Evolutionary conservation across 169 alveolate genomes (phyloP), one percentile per base, ranked within the genome.

Genomic region (Babesia bovis): DNA sequence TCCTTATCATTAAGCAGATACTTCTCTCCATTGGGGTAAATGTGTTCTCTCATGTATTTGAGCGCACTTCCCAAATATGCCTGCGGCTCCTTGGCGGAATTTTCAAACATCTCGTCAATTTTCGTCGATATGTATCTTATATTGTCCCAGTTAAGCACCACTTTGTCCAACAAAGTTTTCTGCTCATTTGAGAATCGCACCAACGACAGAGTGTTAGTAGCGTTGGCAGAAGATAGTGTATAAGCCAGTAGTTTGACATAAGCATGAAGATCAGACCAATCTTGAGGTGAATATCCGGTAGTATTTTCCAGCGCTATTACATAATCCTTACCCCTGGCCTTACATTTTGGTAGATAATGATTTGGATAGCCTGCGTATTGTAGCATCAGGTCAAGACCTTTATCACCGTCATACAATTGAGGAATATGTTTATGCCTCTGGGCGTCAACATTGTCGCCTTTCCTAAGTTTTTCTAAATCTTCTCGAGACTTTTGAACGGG

Each of bases 21-120:
- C n/a, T 45, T 17, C 0, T 32, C 33, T 19, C 25, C 58, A 19
- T 44, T 49, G 26, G 61, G 67, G 4, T 65, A 59, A 1, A 78
- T 57, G 13, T 47, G 5, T 41, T 81, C 59, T 2, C 88, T 57
- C 45, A 53, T 51, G 49, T 60, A 72, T 23, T 59, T 53, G 44
- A 81, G 57, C 4, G 88, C 88, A 0, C 4, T 26, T n/a, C 88
- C 88, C 10, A 83, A 51, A 23, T 71, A 26, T 12, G 81, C 71
- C 7, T 50, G 35, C 1, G 47, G 44, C 32, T 26, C 40, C 4
- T 50, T 44, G 30, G 49, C 12, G 35, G 36, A 26, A 9, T 25
- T 25, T 3, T 19, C 73, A 36, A 78, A 68, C 77, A 78, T 68
- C 26, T 32, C 47, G 30, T 78, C 76, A 36, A 81, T 63, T 38